phyloP scores from a whole-genome alignment of 805 yeast genomes.

The Candida nanaspora region DNA sequence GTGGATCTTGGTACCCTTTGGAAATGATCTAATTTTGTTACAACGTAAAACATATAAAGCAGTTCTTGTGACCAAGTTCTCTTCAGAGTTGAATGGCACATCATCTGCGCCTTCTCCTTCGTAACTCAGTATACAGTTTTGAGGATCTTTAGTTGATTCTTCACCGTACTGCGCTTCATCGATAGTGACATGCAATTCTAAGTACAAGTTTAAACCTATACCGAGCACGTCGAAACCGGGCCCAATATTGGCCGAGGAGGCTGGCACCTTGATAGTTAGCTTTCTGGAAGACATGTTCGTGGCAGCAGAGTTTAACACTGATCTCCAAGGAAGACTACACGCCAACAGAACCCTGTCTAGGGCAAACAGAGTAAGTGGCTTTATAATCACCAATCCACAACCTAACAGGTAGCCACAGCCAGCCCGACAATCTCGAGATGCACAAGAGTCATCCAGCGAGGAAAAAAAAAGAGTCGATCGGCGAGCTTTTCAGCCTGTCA shows the following conservation, averaged over 20 bases:
- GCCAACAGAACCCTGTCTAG: no score
- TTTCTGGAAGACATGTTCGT: conserved; percentile 27
- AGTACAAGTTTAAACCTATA: conserved; percentile 70
- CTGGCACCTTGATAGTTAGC: conserved; percentile 74
- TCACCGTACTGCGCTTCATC: conserved; percentile 39
- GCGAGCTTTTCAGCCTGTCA: no score
- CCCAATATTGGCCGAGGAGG: conserved; percentile 96
- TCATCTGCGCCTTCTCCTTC: conserved; percentile 69
- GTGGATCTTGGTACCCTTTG: conserved; percentile 72
- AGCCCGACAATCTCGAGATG: no score
- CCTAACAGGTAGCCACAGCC: no score
- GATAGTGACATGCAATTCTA: conserved; percentile 62
- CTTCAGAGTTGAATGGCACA: conserved; percentile 73
- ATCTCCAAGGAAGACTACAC: no score
- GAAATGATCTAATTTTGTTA: conserved; percentile 69
- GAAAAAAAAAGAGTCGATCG: no score
- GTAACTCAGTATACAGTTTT: conserved; percentile 64
- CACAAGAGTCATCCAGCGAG: no score
- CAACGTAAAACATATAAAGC: conserved; percentile 89
- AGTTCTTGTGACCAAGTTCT: conserved; percentile 83
- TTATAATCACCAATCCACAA: no score
- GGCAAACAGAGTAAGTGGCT: no score
- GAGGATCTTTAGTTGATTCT: conserved; percentile 48
- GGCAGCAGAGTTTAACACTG: no score
- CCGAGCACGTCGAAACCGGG: conserved; percentile 98